Base-by-base conservation (phyloP, 306 rosid genomes). In the Phaseolus lunatus region DNA sequence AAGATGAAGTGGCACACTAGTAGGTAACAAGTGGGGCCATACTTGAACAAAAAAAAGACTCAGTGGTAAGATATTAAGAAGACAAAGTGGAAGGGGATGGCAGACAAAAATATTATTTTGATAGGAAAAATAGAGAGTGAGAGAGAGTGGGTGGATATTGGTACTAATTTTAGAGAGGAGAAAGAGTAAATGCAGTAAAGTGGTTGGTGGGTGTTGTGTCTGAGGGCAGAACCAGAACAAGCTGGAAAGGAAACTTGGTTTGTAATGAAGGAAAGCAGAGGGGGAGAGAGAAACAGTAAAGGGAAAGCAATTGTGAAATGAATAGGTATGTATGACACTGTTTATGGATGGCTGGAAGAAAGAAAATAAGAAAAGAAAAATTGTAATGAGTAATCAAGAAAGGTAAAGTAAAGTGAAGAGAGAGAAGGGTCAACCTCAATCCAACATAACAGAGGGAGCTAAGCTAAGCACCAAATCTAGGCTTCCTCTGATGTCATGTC, bases 161-260 rank as follows among this genome's bases (percentile, higher is more conserved):
- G 7, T 29, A 31, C 39, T 61, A 72, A 54, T 85, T 79, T 75
- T 39, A 69, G 82, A 70, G 84, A 83, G 72, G 68, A 20, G 45
- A 48, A 79, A 85, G 75, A 41, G 68, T 75, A 70, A 74, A 89
- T 67, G 81, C 81, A 87, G 85, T 63, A 67, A 85, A 86, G 84
- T 88, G 88, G 91, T 87, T 90, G 87, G 90, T 88, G 93, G 86
- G 84, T 61, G 76, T 79, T 77, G 80, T 29, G 80, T 19, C 33
- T 80, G 82, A 79, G 57, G 71, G 80, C 45, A 83, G 89, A 87
- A 62, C 86, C 88, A 81, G 67, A 78, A 80, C 88, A 72, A 90
- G 90, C 91, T 88, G 91, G 81, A 91, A 89, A 88, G 89, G 80
- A 80, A 85, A 87, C 87, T 86, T 89, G 94, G 88, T 83, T 85